phyloP scores from a whole-genome alignment of 164 flowering plant genomes.

The Litsea cubeba region DNA sequence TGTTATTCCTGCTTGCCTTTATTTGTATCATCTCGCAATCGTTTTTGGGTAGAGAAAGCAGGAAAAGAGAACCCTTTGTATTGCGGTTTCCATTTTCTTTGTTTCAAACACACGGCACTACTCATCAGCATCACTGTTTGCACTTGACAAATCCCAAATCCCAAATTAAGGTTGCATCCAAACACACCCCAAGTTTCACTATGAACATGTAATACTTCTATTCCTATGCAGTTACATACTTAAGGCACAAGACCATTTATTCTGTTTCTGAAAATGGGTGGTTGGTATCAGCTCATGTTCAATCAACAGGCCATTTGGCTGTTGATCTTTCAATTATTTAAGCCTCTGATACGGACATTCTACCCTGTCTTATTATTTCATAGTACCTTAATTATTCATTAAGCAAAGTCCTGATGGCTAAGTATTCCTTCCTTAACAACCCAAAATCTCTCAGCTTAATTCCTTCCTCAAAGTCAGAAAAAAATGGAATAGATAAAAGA shows the following conservation, averaged over 20 bases:
- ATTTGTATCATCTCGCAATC: too few species aligned
- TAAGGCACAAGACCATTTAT: background rate
- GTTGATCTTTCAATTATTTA: slow-evolving; percentile 10
- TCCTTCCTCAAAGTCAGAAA: background rate
- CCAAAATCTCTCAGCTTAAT: background rate
- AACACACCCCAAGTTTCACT: background rate
- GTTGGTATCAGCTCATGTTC: background rate
- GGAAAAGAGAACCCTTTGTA: too few species aligned
- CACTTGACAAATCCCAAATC: background rate
- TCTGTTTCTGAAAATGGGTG: background rate
- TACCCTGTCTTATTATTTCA: slow-evolving; percentile 6
- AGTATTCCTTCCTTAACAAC: background rate
- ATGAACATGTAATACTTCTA: background rate
- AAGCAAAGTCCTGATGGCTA: background rate
- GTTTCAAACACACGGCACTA: too few species aligned
- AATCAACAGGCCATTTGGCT: background rate
- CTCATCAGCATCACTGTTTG: background rate
- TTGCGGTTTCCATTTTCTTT: too few species aligned
- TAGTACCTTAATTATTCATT: background rate
- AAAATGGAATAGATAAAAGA: background rate
- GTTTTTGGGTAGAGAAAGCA: too few species aligned
- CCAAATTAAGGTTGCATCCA: background rate
- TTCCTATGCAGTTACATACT: background rate
- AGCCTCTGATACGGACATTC: slow-evolving; percentile 12
- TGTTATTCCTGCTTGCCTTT: too few species aligned